Base-by-base conservation (phyloP, 371 early-diverging fungal genomes). In the Coemansia sp. region DNA sequence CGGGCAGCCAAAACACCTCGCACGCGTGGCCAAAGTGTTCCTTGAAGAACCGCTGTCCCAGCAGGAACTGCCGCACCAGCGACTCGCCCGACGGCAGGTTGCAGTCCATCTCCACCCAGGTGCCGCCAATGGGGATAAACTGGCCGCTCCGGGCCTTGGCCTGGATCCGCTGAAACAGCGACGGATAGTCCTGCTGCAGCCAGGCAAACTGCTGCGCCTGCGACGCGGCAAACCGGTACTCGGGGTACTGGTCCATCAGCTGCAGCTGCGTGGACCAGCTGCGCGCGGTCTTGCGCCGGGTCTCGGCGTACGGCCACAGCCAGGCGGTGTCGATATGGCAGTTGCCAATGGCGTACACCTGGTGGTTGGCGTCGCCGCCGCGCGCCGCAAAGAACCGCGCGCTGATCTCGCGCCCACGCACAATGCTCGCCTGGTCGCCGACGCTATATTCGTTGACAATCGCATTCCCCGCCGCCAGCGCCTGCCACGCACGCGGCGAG, bases 51-150 rank as follows among this genome's bases (percentile, higher is more conserved):
- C 90, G 82, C 77, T 97, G 95, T 0, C 91, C 99, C 31, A 92
- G 86, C 30, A 98, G 76, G 78, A 98, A 94, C 72, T 98, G 97
- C 31, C 99, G 85, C 48, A 89, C 89, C 45, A 98, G 78, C 0
- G 94, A 86, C 76, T 98, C 99, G 2, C 99, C 99, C 57, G 91
- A 90, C 36, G 98, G 97, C 63, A 97, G 79, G 77, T 98, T 98
- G 76, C 93, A 90, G 76, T 98, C 99, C 95, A 93, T 97, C 77
- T 98, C 99, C 10, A 97, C 89, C 98, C 98, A 98, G 14, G 96
- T 93, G 64, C 92, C 94, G 38, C 99, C 99, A 69, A 95, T 90
- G n/a, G 95, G 93, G 48, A 94, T 84, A 81, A 98, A 98, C 79
- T 89, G 86, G 0, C 93, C 94, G 1, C 63, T 60, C 61, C 86